A percentile compares a stretch with the other conserved stretches of the same genome.
These are phyloP conservation scores for Byssoonygena ceratinophila DNA, from an alignment of 2,329 filamentous ascomycete genomes.

Conservation along the genomic window DNA sequence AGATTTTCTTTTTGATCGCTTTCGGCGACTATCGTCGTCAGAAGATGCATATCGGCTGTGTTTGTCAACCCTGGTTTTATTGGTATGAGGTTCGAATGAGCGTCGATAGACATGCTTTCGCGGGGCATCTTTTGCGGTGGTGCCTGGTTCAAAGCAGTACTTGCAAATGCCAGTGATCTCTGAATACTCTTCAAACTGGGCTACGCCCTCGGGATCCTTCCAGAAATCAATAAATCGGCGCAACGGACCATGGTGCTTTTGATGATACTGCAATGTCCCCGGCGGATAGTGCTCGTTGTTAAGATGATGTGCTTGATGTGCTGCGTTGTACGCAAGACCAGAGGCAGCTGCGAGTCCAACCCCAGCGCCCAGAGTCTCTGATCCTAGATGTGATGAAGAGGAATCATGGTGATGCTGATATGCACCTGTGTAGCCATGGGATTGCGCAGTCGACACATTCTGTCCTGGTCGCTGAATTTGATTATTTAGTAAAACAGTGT, in stretches of 20 bases:
- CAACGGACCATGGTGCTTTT: conserved; percentile 48
- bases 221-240: conserved; percentile 49
- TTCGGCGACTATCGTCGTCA: conserved; percentile 38
- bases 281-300: conserved; percentile 25
- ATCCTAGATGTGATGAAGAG: conserved; percentile 34
- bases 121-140: conserved; percentile 47
- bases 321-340: conserved; percentile 27
- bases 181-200: conserved; percentile 56
- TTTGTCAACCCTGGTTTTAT: conserved; percentile 46
- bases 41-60: conserved; percentile 48
- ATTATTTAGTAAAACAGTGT: conserved; percentile 18
- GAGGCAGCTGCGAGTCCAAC: conserved; percentile 29
- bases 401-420: conserved; percentile 16
- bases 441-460: conserved; percentile 21
- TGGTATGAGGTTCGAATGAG: conserved; percentile 39
- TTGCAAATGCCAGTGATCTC: conserved; percentile 57
- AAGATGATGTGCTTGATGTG: conserved; percentile 22
- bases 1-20: conserved; percentile 37
- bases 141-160: conserved; percentile 53
- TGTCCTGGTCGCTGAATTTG: not conserved
- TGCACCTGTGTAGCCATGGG: conserved; percentile 18
- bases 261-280: conserved; percentile 38
- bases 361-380: conserved; percentile 40
- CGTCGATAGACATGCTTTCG: conserved; percentile 49
- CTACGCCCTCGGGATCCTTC: conserved; percentile 54